Base-by-base conservation (phyloP, 2,329 filamentous ascomycete species). In the Scytalidium lignicola region DNA sequence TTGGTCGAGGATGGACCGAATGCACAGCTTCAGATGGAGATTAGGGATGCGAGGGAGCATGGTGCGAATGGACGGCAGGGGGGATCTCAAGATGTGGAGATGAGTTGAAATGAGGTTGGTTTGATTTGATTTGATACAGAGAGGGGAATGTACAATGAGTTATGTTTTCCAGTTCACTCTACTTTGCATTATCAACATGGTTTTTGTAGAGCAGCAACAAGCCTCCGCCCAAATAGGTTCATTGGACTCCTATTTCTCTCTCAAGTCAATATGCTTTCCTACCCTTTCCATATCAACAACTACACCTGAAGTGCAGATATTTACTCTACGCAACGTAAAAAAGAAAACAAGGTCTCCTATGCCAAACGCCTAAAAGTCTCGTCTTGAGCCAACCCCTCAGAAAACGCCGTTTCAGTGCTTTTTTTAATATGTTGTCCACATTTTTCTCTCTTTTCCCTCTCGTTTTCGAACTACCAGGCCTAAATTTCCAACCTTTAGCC, bases 21-120 rank as follows among this genome's bases (percentile, higher is more conserved):
- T 48, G 56, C 50, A 50, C 63, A 66, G 52, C 48, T 66, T 47
- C 53, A 62, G 54, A 61, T 59, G 55, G 62, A 66, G 54, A 61
- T 54, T 55, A 44, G 56, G 19, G 49, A 48, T 22, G 49, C 50
- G n/a, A 52, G 56, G 39, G 47, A 45, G n/a, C 45, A 48, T 15
- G 53, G 47, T 10, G 46, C 47, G 26, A 55, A 55, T 45, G 54
- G 52, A 18, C 45, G 47, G 41, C 48, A 52, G 28, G 21, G 32
- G 20, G 42, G 23, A 13, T 45, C 48, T 42, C 50, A 57, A 43
- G 63, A 65, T 55, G 57, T 63, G 9, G 58, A 63, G 44, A 65
- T 65, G 62, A 55, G 49, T 44, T 58, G 48, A 54, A 12, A 2
- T 15, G 19, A 6, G 15, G 20, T 21, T 19, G 13, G 43, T n/a